These are phyloP conservation scores for Echites panduratus DNA, from an alignment of 257 asterid species.

Conservation along the genomic window DNA sequence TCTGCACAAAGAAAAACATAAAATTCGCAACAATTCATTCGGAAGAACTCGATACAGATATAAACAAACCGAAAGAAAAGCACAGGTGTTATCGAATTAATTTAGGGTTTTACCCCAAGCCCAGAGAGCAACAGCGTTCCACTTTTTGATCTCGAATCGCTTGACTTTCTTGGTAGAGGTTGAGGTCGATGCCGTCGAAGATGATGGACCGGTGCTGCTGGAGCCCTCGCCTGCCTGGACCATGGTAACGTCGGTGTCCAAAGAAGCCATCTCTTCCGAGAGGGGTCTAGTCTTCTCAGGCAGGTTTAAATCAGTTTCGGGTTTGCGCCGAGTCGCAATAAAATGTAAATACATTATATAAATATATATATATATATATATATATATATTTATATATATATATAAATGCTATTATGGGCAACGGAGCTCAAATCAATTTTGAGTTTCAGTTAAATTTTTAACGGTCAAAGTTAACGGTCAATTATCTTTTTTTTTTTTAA, in stretches of 20 bases:
- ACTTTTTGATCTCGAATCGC: constrained; percentile 82
- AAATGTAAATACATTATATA: too few relatives aligned
- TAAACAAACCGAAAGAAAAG: background rate
- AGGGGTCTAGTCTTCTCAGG: background rate
- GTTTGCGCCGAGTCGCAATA: too few relatives aligned
- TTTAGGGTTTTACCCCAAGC: constrained; percentile 73
- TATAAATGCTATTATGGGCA: too few relatives aligned
- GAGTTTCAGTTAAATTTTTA: too few relatives aligned
- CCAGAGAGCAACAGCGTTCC: constrained; percentile 95
- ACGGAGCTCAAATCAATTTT: too few relatives aligned
- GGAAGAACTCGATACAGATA: background rate
- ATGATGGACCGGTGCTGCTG: constrained; percentile 55
- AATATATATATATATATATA: too few relatives aligned
- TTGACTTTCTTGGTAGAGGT: constrained; percentile 53
- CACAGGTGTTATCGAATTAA: too few relatives aligned
- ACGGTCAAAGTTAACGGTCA: too few relatives aligned
- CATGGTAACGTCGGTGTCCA: constrained; percentile 64
- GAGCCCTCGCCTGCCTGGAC: constrained; percentile 76
- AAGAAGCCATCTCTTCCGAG: constrained; percentile 50
- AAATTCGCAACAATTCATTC: background rate
- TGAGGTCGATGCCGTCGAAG: constrained; percentile 27
- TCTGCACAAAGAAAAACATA: constrained; percentile 38
- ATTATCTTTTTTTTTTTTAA: too few relatives aligned
- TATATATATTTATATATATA: too few relatives aligned
- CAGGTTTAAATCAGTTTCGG: background rate